phyloP scores from a whole-genome alignment of 805 yeast genomes.

The Suhomyces canberraensis region DNA sequence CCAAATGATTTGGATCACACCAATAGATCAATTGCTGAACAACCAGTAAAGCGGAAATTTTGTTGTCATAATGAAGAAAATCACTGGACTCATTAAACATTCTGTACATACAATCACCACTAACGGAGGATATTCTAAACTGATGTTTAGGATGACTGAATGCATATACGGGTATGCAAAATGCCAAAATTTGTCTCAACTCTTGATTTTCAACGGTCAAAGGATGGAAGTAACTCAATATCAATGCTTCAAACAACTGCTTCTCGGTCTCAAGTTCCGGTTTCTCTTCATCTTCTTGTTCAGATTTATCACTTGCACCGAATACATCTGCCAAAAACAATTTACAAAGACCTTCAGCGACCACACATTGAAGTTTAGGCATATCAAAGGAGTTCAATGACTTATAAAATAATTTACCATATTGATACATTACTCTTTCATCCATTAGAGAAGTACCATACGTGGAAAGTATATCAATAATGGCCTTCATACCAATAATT shows the following conservation, averaged over 20 bases:
- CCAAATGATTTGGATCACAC: constrained; percentile 77
- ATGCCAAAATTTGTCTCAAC: constrained; percentile 74
- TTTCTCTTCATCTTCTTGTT: constrained; percentile 14
- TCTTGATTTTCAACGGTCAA: constrained; percentile 58
- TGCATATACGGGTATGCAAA: constrained; percentile 85
- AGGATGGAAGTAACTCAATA: constrained; percentile 75
- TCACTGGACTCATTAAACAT: constrained; percentile 41
- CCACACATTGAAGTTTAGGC: constrained; percentile 69
- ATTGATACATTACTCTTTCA: constrained; percentile 23
- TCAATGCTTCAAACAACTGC: constrained; percentile 60
- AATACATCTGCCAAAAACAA: constrained; percentile 74
- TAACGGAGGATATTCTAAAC: constrained; percentile 56
- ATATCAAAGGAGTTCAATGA: constrained; percentile 54
- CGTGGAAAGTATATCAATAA: constrained; percentile 73
- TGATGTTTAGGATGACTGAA: constrained; percentile 75
- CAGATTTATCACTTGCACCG: constrained; percentile 36
- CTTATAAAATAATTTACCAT: constrained; percentile 54
- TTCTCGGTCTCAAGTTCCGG: constrained; percentile 28
- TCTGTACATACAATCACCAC: constrained; percentile 63
- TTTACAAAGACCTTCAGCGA: constrained; percentile 86
- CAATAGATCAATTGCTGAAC: constrained; percentile 74
- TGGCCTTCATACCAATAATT: constrained; percentile 60
- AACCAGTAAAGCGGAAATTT: constrained; percentile 37
- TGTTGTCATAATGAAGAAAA: constrained; percentile 32
- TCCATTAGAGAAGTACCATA: constrained; percentile 73